A percentile compares a stretch with the other conserved stretches of the same genome.
Conservation (phyloP, 768 basidiomycete species). For the Daedaleopsis nitida region DNA sequence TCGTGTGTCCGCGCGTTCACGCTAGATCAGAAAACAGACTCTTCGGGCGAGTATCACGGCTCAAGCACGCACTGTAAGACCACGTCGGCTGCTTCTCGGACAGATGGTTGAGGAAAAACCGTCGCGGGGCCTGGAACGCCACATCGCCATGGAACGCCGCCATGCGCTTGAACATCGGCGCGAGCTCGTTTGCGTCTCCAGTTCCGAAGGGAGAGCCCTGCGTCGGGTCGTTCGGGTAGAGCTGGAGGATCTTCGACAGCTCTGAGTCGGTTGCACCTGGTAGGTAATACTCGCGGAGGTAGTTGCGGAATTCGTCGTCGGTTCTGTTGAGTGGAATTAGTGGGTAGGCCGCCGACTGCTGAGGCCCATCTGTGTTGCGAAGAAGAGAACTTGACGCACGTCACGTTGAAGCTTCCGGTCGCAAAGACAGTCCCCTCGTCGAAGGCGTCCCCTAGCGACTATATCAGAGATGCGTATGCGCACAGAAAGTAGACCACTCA, state of each 20-base stretch:
- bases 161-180: slow-evolving; percentile 54
- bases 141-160: slow-evolving; percentile 52
- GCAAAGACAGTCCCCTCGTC: slow-evolving; percentile 56
- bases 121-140: slow-evolving; percentile 50
- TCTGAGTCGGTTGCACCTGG: slow-evolving; percentile 7
- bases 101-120: slow-evolving; percentile 38
- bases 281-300: slow-evolving; percentile 19
- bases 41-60: no score
- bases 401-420: slow-evolving; percentile 25
- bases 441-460: slow-evolving; percentile 41
- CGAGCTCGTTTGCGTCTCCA: slow-evolving; percentile 43
- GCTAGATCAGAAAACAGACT: no score
- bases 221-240: slow-evolving; percentile 37
- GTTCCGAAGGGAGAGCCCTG: slow-evolving; percentile 58
- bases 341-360: neutral
- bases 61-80: slow-evolving; percentile 39
- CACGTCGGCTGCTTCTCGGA: slow-evolving; percentile 44
- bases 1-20: no score
- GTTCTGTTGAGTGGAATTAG: slow-evolving; percentile 16
- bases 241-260: slow-evolving; percentile 16
- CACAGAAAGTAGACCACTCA: neutral
- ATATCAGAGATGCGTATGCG: neutral
- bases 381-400: slow-evolving; percentile 23
- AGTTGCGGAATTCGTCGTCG: slow-evolving; percentile 20
- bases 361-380: no score